Percentiles rank a stretch among this genome's conserved stretches.
phyloP scores from a whole-genome alignment of 768 basidiomycete genomes.

The Kockovaella imperatae region DNA sequence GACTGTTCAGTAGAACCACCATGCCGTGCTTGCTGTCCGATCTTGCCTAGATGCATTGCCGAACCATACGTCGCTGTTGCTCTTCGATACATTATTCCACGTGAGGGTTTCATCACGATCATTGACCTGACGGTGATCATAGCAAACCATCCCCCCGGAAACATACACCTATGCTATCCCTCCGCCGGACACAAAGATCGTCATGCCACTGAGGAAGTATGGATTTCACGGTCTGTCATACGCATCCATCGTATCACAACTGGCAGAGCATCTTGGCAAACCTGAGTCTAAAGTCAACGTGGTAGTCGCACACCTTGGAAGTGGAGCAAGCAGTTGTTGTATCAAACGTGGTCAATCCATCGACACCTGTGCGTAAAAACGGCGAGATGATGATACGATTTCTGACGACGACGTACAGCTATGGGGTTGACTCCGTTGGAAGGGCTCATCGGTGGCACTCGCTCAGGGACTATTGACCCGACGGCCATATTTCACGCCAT shows the following conservation, averaged over 20 bases:
- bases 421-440: slow-evolving; percentile 90
- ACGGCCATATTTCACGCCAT: slow-evolving; percentile 79
- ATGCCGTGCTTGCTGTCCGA: slow-evolving; percentile 47
- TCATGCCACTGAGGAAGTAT: slow-evolving; percentile 72
- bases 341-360: slow-evolving; percentile 64
- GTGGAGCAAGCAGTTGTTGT: slow-evolving; percentile 77
- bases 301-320: slow-evolving; percentile 78
- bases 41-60: slow-evolving; percentile 59
- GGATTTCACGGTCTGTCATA: slow-evolving; percentile 72
- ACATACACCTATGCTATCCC: slow-evolving; percentile 71
- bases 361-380: slow-evolving; percentile 55
- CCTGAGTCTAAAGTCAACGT: slow-evolving; percentile 55
- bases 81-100: slow-evolving; percentile 68
- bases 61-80: slow-evolving; percentile 64
- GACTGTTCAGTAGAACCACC: slow-evolving; percentile 43
- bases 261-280: slow-evolving; percentile 57
- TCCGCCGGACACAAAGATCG: slow-evolving; percentile 50
- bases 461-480: slow-evolving; percentile 74
- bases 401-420: slow-evolving; percentile 17
- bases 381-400: not conserved
- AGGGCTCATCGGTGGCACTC: slow-evolving; percentile 80
- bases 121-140: not conserved
- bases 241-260: slow-evolving; percentile 58
- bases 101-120: slow-evolving; percentile 9
- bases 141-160: slow-evolving; percentile 64